These are phyloP conservation scores for Emergomyces pasteurianus DNA, from an alignment of 2,329 filamentous ascomycete species.

Conservation along the genomic window DNA sequence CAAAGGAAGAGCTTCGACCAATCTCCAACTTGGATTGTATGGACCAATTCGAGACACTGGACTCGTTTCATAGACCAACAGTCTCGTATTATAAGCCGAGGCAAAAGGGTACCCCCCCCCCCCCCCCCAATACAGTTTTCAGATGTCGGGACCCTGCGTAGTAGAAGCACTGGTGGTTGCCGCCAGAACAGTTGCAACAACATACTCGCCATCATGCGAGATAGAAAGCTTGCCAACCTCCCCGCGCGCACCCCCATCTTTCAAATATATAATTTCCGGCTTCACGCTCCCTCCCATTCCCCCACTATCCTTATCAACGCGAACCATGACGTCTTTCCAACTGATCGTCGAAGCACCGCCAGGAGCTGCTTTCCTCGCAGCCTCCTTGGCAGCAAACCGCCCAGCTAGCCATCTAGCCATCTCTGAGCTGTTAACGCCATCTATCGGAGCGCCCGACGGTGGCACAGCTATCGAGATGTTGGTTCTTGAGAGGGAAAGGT, in stretches of 20 bases:
- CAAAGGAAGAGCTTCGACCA: neutral
- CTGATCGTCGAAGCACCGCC: constrained; percentile 42
- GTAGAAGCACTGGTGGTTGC: neutral
- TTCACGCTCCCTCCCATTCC: constrained; percentile 14
- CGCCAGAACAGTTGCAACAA: constrained; percentile 32
- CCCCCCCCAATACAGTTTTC: neutral
- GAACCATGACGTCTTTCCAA: constrained; percentile 49
- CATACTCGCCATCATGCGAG: constrained; percentile 78
- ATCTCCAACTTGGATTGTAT: neutral
- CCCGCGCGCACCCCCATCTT: constrained; percentile 20
- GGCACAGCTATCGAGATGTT: neutral
- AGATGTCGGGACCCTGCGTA: neutral
- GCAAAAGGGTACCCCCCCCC: too few species aligned
- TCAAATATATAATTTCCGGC: constrained; percentile 29
- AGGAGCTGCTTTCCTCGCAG: constrained; percentile 53
- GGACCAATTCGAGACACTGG: neutral
- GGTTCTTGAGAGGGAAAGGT: constrained; percentile 15
- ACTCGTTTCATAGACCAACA: neutral
- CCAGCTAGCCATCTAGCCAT: constrained; percentile 35
- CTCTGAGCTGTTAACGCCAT: constrained; percentile 13
- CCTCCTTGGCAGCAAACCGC: constrained; percentile 65
- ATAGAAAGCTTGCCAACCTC: constrained; percentile 63
- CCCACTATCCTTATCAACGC: constrained; percentile 16
- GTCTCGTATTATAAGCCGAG: neutral
- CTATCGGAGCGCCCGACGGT: neutral